Evolutionary conservation across 2,329 filamentous ascomycete genomes (phyloP), one percentile per base, ranked within the genome.

Genomic region (Sporothrix brunneoviolacea): DNA sequence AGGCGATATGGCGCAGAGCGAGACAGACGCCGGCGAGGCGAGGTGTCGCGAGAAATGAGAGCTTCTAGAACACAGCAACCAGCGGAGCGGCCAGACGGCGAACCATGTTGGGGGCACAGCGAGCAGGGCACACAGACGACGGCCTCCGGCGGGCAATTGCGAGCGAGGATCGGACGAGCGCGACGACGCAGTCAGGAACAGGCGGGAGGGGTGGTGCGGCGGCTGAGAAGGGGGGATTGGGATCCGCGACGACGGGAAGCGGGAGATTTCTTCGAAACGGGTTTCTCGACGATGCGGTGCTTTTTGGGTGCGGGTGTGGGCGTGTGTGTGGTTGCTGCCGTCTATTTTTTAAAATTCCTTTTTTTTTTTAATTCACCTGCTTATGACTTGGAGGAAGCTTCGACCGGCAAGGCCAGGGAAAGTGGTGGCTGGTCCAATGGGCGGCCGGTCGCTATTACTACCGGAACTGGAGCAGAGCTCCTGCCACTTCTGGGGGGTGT

Each of bases 351-450:
- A 18, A 43, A 38, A 38, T 48, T 43, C 15, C 21, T 13, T 52
- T 42, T 33, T 37, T 4, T 37, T 32, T 33, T 15, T 24, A 39
- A 40, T 35, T n/a, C 27, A 40, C 32, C 36, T 39, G 24, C 22
- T 12, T 19, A 3, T 8, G 27, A 3, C 30, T 35, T 12, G 19
- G 13, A 21, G 13, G 37, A 28, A 32, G 32, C n/a, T n/a, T n/a
- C n/a, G n/a, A n/a, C n/a, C n/a, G n/a, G n/a, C n/a, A n/a, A n/a
- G n/a, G n/a, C n/a, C n/a, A 22, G 48, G 19, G 47, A 40, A 36
- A 40, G 44, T 22, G 39, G 50, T 52, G 44, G 50, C 45, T 48
- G 50, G 44, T 36, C 37, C 48, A 45, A 45, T 45, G n/a, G 16
- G 16, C 38, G 15, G 18, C 16, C 16, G n/a, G n/a, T n/a, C n/a